Percentiles rank a stretch among this genome's conserved stretches.
These are phyloP conservation scores for Microdochium paspali DNA, from an alignment of 2,329 filamentous ascomycete genomes.

Conservation along the genomic window DNA sequence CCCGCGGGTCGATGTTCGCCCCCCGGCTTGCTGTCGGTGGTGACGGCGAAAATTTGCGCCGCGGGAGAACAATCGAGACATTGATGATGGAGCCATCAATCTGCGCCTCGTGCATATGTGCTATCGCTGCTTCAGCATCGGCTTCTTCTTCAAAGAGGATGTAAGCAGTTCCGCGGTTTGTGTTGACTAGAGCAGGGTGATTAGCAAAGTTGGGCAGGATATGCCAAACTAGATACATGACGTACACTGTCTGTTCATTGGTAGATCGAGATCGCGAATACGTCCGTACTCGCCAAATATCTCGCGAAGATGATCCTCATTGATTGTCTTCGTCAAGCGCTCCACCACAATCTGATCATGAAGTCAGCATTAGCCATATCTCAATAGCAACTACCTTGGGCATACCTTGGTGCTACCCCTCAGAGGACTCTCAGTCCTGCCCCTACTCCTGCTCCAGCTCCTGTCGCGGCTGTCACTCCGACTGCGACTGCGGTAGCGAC, in stretches of 20 bases:
- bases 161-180: conserved; percentile 88
- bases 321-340: conserved; percentile 91
- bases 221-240: background rate
- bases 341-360: conserved; percentile 76
- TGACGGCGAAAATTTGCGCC: conserved; percentile 70
- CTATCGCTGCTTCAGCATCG: conserved; percentile 80
- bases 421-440: conserved; percentile 16
- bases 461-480: conserved; percentile 17
- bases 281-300: conserved; percentile 85
- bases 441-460: conserved; percentile 8
- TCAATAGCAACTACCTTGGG: too few species aligned
- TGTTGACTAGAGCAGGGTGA: conserved; percentile 52
- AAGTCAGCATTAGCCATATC: background rate
- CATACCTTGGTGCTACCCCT: conserved; percentile 21
- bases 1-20: conserved; percentile 48
- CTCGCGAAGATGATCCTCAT: conserved; percentile 76
- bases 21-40: conserved; percentile 63
- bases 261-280: conserved; percentile 81
- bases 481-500: conserved; percentile 19
- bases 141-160: conserved; percentile 71
- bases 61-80: conserved; percentile 81
- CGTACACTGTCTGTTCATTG: conserved; percentile 75
- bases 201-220: background rate
- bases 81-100: conserved; percentile 74
- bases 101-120: conserved; percentile 97